A percentile compares a stretch with the other conserved stretches of the same genome.
Evolutionary conservation across 2,329 filamentous ascomycete species (phyloP).

Genomic region (Microcyclosporella mali): DNA sequence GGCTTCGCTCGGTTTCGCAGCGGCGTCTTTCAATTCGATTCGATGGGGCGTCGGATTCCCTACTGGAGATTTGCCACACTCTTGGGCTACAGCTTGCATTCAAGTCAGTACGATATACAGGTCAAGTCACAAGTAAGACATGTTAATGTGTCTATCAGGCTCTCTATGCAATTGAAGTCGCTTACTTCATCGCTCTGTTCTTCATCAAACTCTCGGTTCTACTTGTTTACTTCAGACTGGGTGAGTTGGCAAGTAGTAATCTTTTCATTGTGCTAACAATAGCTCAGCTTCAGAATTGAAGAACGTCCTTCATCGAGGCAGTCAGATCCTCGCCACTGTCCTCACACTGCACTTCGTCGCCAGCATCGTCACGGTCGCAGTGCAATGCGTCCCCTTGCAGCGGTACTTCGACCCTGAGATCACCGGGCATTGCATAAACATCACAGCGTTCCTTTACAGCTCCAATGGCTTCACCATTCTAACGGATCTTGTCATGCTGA

Average conservation of each 20-base stretch:
- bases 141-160: slow-evolving; percentile 9
- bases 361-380: slow-evolving; percentile 30
- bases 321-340: slow-evolving; percentile 30
- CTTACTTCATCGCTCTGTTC: slow-evolving; percentile 38
- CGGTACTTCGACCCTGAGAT: slow-evolving; percentile 29
- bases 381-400: slow-evolving; percentile 33
- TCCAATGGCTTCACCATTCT: slow-evolving; percentile 32
- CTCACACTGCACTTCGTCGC: slow-evolving; percentile 31
- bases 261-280: slow-evolving; percentile 11
- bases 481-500: slow-evolving; percentile 35
- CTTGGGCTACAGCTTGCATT: too few species aligned
- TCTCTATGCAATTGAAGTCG: slow-evolving; percentile 26
- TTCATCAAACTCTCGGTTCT: slow-evolving; percentile 37
- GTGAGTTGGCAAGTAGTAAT: slow-evolving; percentile 11
- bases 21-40: too few species aligned
- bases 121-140: too few species aligned
- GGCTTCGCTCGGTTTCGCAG: too few species aligned
- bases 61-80: too few species aligned
- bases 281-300: slow-evolving; percentile 17
- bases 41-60: too few species aligned
- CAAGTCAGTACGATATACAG: too few species aligned
- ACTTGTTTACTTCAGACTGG: slow-evolving; percentile 35
- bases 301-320: slow-evolving; percentile 15
- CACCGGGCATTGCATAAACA: slow-evolving; percentile 31
- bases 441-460: slow-evolving; percentile 31